A percentile compares a stretch with the other conserved stretches of the same genome.
These are phyloP conservation scores for Striga hermonthica DNA, from an alignment of 305 asterid species.

Conservation along the genomic window DNA sequence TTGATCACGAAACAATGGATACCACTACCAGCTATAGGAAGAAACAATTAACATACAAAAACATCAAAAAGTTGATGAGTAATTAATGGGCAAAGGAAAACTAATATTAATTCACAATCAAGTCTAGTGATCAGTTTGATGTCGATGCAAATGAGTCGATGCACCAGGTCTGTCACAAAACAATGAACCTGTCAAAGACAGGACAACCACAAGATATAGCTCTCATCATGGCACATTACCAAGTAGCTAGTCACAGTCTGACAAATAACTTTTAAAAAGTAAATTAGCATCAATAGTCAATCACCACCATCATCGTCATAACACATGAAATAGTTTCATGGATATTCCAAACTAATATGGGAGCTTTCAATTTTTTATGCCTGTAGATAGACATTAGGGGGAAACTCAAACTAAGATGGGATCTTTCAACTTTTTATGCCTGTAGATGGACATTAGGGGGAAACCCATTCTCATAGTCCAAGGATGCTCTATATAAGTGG, in stretches of 20 bases:
- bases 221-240: conserved; percentile 7
- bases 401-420: background rate
- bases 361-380: background rate
- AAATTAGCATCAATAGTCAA: conserved; percentile 16
- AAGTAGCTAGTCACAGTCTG: conserved; percentile 5
- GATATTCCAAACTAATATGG: no score
- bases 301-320: background rate
- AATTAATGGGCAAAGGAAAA: conserved; percentile 3
- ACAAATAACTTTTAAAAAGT: conserved; percentile 7
- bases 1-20: conserved; percentile 24
- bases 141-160: conserved; percentile 15
- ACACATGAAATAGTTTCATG: background rate
- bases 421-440: background rate
- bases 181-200: conserved; percentile 5
- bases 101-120: conserved; percentile 13
- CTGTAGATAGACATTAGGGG: conserved; percentile 6
- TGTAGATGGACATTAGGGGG: conserved; percentile 3
- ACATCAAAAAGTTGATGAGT: conserved; percentile 1
- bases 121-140: conserved; percentile 7
- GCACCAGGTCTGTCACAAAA: conserved; percentile 24
- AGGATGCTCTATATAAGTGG: background rate
- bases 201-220: background rate
- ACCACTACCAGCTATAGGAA: no score
- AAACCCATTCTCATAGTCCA: background rate
- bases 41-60: background rate